Evolutionary conservation across 768 basidiomycete species (phyloP), one percentile per base, ranked within the genome.

Genomic region (Hortiboletus flavorubellus): DNA sequence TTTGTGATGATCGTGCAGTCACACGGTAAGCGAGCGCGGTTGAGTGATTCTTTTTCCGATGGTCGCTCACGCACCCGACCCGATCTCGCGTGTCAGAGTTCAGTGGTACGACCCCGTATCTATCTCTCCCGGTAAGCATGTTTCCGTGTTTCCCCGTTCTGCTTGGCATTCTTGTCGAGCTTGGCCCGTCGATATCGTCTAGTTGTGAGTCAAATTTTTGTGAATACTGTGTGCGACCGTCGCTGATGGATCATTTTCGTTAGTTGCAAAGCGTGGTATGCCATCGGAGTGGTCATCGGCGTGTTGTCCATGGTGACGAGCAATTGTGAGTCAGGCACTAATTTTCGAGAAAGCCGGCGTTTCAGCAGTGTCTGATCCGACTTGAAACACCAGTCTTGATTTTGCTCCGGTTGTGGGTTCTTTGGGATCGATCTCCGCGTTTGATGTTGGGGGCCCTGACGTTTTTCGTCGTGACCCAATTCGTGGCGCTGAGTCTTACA

Each of bases 351-450:
- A 14, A 2, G 8, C 18, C 26, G 18, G 44, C 2, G 29, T 49
- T 37, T 40, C 29, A 10, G 14, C 29, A 10, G 14, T 59, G 39
- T 21, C 56, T 62, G 41, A 61, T 51, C 56, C 16, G 10, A n/a
- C 12, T 3, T 23, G 46, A 21, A 46, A 51, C 14, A 1, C 42
- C 23, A 76, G 76, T 76, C 54, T 65, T 76, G 21, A 62, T 77
- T 11, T 59, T 77, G 35, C 61, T 76, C n/a, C 71, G 73, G 2
- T 30, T 76, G 8, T 77, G 76, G 76, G 59, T 72, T 23, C 58
- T 75, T 6, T 76, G 75, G 63, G 68, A 65, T 38, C 64, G 68
- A 11, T 37, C 33, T 1, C 64, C 59, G n/a, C 53, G 55, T 5
- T 43, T 76, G 26, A 63, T 76, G 44, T 21, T 68, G 18, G 51